Evolutionary conservation across 208 protist species (phyloP).

Genomic region (Trypanosoma rangeli): DNA sequence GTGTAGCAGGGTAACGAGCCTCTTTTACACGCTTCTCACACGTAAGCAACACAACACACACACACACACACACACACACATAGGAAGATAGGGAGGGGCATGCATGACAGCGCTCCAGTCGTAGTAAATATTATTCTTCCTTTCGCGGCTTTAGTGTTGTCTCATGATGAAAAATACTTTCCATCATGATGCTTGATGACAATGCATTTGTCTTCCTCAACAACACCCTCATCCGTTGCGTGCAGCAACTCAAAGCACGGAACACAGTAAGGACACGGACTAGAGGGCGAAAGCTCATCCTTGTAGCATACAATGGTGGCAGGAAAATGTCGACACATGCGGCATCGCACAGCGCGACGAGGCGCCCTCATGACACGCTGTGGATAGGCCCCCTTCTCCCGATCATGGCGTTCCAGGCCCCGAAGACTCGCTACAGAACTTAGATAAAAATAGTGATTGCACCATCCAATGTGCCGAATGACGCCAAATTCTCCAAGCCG

Average conservation of each 20-base stretch:
- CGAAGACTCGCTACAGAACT: slow-evolving; percentile 40
- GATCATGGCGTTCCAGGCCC: slow-evolving; percentile 32
- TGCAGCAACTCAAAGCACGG: slow-evolving; percentile 75
- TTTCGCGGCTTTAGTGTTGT: background rate
- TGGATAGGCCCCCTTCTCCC: slow-evolving; percentile 41
- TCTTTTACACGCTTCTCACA: no score
- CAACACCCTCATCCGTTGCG: slow-evolving; percentile 42
- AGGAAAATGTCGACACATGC: slow-evolving; percentile 58
- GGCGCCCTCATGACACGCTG: slow-evolving; percentile 49
- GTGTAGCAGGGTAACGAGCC: no score
- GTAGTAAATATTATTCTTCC: slow-evolving; percentile 14
- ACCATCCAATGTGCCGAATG: slow-evolving; percentile 63
- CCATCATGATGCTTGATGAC: slow-evolving; percentile 24
- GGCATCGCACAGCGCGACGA: slow-evolving; percentile 46
- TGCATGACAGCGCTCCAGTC: background rate
- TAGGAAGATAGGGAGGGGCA: background rate
- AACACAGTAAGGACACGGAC: slow-evolving; percentile 67
- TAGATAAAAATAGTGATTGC: slow-evolving; percentile 81
- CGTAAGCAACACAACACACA: slow-evolving; percentile 15
- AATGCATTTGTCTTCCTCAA: slow-evolving; percentile 20
- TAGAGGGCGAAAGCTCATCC: slow-evolving; percentile 40
- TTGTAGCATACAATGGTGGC: slow-evolving; percentile 64
- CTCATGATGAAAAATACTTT: slow-evolving; percentile 22
- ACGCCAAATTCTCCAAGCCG: slow-evolving; percentile 67
- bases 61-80: background rate